Evolutionary conservation across 257 asterid genomes (phyloP).

Genomic region (Sherardia arvensis): DNA sequence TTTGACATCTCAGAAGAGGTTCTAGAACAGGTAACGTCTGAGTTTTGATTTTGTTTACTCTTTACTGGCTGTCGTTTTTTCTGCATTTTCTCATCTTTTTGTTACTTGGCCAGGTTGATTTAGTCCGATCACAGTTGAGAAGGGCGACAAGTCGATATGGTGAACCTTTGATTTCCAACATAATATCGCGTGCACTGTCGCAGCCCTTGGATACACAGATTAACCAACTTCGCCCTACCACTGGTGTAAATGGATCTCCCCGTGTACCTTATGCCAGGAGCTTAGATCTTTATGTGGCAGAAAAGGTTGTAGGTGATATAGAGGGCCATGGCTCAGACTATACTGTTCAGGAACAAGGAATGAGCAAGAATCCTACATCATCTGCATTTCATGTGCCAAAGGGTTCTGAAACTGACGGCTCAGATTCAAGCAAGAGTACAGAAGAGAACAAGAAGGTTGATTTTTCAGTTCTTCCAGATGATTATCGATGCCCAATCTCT

Average conservation of each 20-base stretch:
- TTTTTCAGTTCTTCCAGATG: slow-evolving; percentile 61
- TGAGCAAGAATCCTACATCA: slow-evolving; percentile 25
- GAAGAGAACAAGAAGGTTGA: slow-evolving; percentile 57
- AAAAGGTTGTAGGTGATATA: slow-evolving; percentile 24
- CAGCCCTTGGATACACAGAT: slow-evolving; percentile 61
- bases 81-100: slow-evolving; percentile 14
- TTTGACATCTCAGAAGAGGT: slow-evolving; percentile 93
- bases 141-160: slow-evolving; percentile 85
- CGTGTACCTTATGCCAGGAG: slow-evolving; percentile 41
- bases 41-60: slow-evolving; percentile 11
- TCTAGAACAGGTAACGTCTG: slow-evolving; percentile 64
- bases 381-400: slow-evolving; percentile 22
- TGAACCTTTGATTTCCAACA: slow-evolving; percentile 50
- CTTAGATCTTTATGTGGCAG: slow-evolving; percentile 43
- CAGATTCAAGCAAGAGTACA: slow-evolving; percentile 24
- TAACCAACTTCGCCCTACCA: slow-evolving; percentile 42
- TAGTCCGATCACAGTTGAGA: slow-evolving; percentile 64
- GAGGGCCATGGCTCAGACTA: slow-evolving; percentile 25
- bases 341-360: slow-evolving; percentile 20
- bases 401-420: slow-evolving; percentile 23
- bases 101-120: slow-evolving; percentile 44
- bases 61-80: not conserved
- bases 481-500: slow-evolving; percentile 88
- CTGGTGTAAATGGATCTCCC: slow-evolving; percentile 34
- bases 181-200: slow-evolving; percentile 49